Base-by-base conservation (phyloP, 1,284 basidiomycete species). In the Volvariella surrecta region DNA sequence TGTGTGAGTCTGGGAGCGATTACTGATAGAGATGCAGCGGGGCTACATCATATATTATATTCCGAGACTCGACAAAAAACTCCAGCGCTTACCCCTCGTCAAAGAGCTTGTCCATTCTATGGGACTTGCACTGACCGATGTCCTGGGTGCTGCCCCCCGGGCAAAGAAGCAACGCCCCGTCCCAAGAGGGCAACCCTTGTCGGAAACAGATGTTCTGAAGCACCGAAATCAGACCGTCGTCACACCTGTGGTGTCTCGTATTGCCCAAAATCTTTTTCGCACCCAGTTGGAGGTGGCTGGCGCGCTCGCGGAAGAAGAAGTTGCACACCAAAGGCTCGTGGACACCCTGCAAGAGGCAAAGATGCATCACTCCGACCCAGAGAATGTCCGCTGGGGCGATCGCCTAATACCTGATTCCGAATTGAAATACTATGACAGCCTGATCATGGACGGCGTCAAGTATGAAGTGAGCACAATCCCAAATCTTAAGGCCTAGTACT, bases 241-340 rank as follows among this genome's bases (percentile, higher is more conserved):
- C 11, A 79, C 76, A 1, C 64, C 73, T 0, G 55, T 61, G 24
- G 71, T 82, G 10, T 61, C 61, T 11, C 54, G 56, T 0, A 65
- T 82, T 42, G 64, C 73, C 1, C 53, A 67, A 21, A 50, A 64
- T n/a, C 59, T 79, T 3, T 81, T 79, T 47, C 60, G 66, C 15
- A 62, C 67, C 37, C 13, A 15, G 18, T 54, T 76, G 31, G 59
- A 64, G 19, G 59, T 70, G 20, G 60, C 66, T 1, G 61, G 64
- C 39, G 35, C 52, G n/a, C n/a, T n/a, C 10, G 34, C 44, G 13
- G 51, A 56, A 15, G 49, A 61, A 3, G 54, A 61, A n/a, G 45
- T 51, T 32, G 55, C 59, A 39, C 50, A 51, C 7, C 39, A 49
- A 8, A 52, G 58, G 6, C 51, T 49, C 8, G 39, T 50, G 13